phyloP scores from a whole-genome alignment of 2,329 filamentous ascomycete genomes.

The Pseudogymnoascus sp. region DNA sequence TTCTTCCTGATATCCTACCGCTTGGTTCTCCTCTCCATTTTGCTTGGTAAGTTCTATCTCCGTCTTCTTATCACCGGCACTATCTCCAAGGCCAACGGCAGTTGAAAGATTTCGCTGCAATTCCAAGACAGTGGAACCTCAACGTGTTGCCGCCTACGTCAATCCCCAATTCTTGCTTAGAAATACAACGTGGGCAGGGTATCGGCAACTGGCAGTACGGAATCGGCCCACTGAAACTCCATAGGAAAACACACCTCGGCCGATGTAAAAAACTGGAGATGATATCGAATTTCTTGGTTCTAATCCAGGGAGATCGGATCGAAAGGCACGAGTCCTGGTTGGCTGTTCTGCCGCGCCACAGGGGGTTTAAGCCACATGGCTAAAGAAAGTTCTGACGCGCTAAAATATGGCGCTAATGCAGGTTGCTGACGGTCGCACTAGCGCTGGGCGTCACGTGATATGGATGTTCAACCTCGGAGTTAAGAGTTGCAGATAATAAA shows the following conservation, averaged over 20 bases:
- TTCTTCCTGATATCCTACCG: not conserved
- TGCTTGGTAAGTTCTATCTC: not conserved
- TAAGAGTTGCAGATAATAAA: not conserved
- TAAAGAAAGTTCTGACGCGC: conserved; percentile 1
- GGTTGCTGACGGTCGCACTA: not conserved
- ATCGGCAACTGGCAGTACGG: not conserved
- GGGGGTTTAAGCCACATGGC: conserved; percentile 1
- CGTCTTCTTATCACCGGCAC: not conserved
- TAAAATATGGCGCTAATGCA: not conserved
- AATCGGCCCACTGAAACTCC: not conserved
- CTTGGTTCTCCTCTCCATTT: not conserved
- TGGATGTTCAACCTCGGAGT: not conserved
- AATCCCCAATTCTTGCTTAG: not conserved
- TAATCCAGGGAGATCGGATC: not conserved
- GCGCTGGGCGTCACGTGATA: not conserved
- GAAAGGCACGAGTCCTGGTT: not conserved
- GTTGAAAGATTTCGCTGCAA: not conserved
- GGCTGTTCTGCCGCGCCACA: not conserved
- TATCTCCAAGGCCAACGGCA: not conserved
- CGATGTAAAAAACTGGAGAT: not conserved
- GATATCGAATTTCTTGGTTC: too few relatives aligned
- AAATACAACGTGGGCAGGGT: not conserved
- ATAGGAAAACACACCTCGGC: not conserved
- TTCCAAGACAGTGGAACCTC: not conserved
- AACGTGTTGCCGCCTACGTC: not conserved